Percentiles rank a stretch among this genome's conserved stretches.
phyloP scores from a whole-genome alignment of 2,329 filamentous ascomycete genomes.

The Stemphylium beticola region DNA sequence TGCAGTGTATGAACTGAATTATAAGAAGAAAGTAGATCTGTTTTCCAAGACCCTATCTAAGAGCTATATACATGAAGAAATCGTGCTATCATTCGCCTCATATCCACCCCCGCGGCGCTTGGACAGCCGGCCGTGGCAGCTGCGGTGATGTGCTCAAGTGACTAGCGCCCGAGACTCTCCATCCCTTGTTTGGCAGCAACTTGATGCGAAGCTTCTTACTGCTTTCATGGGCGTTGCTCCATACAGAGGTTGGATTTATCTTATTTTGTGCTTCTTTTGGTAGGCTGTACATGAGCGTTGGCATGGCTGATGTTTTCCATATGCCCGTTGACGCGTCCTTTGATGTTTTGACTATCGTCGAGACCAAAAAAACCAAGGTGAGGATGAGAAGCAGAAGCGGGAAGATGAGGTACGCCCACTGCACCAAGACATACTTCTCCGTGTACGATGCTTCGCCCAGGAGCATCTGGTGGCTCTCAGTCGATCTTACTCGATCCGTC shows the following conservation, averaged over 20 bases:
- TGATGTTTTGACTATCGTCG: constrained; percentile 32
- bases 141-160: constrained; percentile 4
- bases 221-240: neutral
- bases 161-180: constrained; percentile 27
- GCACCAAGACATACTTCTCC: constrained; percentile 17
- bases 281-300: constrained; percentile 34
- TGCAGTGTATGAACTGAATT: no score
- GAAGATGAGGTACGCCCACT: constrained; percentile 37
- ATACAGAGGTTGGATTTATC: constrained; percentile 7
- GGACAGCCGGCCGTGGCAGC: constrained; percentile 8
- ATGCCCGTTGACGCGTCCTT: constrained; percentile 15
- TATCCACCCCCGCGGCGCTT: constrained; percentile 15
- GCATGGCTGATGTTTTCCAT: constrained; percentile 44
- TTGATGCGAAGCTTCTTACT: constrained; percentile 21
- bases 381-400: constrained; percentile 29
- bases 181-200: constrained; percentile 17
- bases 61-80: neutral
- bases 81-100: neutral
- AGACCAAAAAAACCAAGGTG: constrained; percentile 30
- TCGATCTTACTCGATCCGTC: constrained; percentile 29
- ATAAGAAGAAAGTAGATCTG: no score
- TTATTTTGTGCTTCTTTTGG: constrained; percentile 24
- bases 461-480: constrained; percentile 11
- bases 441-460: constrained; percentile 11
- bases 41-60: no score